Percentiles rank a stretch among this genome's conserved stretches.
phyloP scores from a whole-genome alignment of 495 filamentous ascomycete species.

The Aspergillus haitiensis region DNA sequence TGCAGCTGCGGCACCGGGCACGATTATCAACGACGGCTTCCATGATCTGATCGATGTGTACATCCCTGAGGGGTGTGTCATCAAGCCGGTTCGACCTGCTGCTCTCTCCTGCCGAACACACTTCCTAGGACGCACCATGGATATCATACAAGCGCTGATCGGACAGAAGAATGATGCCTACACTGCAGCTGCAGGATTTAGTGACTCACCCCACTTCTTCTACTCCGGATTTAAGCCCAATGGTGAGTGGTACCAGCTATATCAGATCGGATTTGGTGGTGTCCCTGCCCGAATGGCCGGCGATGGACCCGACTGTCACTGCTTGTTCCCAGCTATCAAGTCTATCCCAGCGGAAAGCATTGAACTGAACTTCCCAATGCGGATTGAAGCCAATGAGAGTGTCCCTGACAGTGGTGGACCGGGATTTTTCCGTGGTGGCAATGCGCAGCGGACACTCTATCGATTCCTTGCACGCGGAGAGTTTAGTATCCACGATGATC shows the following conservation, averaged over 20 bases:
- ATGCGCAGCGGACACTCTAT: slow-evolving; percentile 50
- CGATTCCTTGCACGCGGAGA: slow-evolving; percentile 47
- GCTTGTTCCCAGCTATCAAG: slow-evolving; percentile 54
- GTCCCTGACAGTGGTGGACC: slow-evolving; percentile 50
- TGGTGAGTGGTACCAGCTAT: slow-evolving; percentile 53
- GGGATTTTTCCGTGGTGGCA: slow-evolving; percentile 49
- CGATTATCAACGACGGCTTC: slow-evolving; percentile 50
- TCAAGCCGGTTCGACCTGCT: slow-evolving; percentile 52
- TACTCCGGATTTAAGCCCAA: slow-evolving; percentile 51
- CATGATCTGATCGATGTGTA: slow-evolving; percentile 51
- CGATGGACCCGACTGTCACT: slow-evolving; percentile 53
- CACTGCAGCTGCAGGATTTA: slow-evolving; percentile 51
- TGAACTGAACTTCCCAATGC: slow-evolving; percentile 50
- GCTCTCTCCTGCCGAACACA: slow-evolving; percentile 52
- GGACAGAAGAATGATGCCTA: slow-evolving; percentile 48
- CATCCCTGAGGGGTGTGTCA: slow-evolving; percentile 45
- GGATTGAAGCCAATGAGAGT: slow-evolving; percentile 51
- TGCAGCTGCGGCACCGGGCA: slow-evolving; percentile 46
- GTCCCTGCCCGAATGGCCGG: slow-evolving; percentile 50
- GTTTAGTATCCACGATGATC: slow-evolving; percentile 52
- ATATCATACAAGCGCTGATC: slow-evolving; percentile 51
- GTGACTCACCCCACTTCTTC: slow-evolving; percentile 53
- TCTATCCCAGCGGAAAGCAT: slow-evolving; percentile 52
- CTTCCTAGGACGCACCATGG: slow-evolving; percentile 46
- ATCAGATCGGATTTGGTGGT: slow-evolving; percentile 54